Evolutionary conservation across 352 stramenopile genomes (phyloP).

Genomic region (Peronospora destructor): DNA sequence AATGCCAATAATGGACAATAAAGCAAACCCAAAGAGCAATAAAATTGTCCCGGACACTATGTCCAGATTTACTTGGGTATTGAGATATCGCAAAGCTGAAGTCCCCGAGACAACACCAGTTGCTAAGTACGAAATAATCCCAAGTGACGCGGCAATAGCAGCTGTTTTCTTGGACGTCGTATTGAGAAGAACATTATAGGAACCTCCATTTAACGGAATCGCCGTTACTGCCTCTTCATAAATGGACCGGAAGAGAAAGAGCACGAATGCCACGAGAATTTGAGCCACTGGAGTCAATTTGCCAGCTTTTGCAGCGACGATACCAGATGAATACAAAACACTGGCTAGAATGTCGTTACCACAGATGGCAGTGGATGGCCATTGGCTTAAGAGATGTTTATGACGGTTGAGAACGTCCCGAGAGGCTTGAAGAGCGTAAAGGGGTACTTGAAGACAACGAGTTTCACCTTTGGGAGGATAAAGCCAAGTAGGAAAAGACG

Average conservation of each 20-base stretch:
- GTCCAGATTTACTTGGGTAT: conserved; percentile 40
- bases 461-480: conserved; percentile 38
- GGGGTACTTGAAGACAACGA: conserved; percentile 21
- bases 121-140: conserved; percentile 89
- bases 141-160: conserved; percentile 82
- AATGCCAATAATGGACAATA: conserved; percentile 82
- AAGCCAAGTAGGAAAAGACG: conserved; percentile 33
- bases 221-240: conserved; percentile 89
- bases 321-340: conserved; percentile 75
- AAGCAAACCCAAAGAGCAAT: conserved; percentile 78
- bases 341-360: conserved; percentile 90
- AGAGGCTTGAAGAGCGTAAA: conserved; percentile 24
- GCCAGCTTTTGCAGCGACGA: conserved; percentile 63
- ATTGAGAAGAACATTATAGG: conserved; percentile 90
- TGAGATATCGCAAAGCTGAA: conserved; percentile 54
- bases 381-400: conserved; percentile 52
- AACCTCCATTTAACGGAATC: conserved; percentile 87
- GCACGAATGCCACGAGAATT: conserved; percentile 62
- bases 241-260: conserved; percentile 75
- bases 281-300: conserved; percentile 84
- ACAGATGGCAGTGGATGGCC: conserved; percentile 85
- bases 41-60: conserved; percentile 37
- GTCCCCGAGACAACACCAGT: conserved; percentile 74
- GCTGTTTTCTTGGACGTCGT: conserved; percentile 86
- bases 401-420: conserved; percentile 22